Base-by-base conservation (phyloP, 495 filamentous ascomycete species). In the Penicillium riverlandense region DNA sequence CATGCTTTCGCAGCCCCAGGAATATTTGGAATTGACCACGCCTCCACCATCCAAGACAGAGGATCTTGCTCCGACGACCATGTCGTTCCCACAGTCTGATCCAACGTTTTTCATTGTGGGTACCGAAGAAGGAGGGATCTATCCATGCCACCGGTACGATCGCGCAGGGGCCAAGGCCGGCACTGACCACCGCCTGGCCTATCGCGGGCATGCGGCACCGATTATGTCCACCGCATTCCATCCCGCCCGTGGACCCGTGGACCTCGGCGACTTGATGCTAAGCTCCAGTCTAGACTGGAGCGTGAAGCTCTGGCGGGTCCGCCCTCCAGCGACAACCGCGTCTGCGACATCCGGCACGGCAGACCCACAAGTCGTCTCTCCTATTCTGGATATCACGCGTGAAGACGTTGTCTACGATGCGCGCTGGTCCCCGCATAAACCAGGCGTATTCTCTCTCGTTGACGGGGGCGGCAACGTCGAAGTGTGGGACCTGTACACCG, bases 391-490 rank as follows among this genome's bases (percentile, higher is more conserved):
- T 39, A 85, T 97, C 52, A 81, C 80, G 29, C 84, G 94, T 28
- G 92, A 99, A 68, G 92, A 97, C 51, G 79, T 96, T 7, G 89
- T 97, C 35, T 99, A 97, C 65, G 91, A 96, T 65, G 90, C 90
- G 0, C 79, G 80, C 10, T 99, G 92, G 92, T 91, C 87, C 30
- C 91, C 92, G 0, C 77, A 88, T 50, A 85, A 88, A 53, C 92
- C 92, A 1, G 88, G 87, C 22, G 86, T 99, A 10, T 99, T 99
- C 64, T 86, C 86, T 11, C 77, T 90, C 10, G 92, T 97, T 16
- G 92, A 97, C 48, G 92, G 92, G 31, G 86, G 83, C 11, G 92
- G 92, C n/a, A 85, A 83, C 58, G 69, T 99, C 32, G 92, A 97
- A 64, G 70, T 99, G 33, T 99, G 90, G 88, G 94, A 99, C 58